phyloP scores from a whole-genome alignment of 352 stramenopile genomes.

The Thraustochytrium sp. region DNA sequence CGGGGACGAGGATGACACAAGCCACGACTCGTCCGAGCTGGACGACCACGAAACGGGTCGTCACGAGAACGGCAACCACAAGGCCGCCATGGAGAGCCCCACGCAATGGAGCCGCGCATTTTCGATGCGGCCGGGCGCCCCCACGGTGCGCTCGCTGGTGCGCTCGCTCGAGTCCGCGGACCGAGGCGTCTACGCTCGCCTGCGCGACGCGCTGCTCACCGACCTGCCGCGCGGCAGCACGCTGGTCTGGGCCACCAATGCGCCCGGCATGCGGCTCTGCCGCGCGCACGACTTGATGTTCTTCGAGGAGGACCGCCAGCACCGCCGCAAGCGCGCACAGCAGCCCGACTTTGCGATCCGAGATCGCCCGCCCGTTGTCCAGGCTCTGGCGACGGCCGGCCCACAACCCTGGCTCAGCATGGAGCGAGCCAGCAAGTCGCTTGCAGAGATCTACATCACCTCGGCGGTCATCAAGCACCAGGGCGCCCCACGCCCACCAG shows the following conservation, averaged over 20 bases:
- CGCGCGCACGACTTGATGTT: neutral
- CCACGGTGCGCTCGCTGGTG: neutral
- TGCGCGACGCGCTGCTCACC: neutral
- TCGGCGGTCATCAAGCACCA: neutral
- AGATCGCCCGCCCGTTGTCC: neutral
- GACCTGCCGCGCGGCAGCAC: neutral
- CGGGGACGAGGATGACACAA: neutral
- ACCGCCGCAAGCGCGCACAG: no score
- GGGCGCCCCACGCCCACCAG: no score
- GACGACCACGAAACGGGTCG: neutral
- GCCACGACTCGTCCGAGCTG: no score
- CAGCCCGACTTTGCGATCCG: no score
- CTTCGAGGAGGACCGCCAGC: neutral
- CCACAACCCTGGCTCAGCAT: neutral
- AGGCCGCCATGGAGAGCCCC: no score
- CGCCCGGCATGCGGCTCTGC: neutral
- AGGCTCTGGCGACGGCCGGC: neutral
- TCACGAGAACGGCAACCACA: no score
- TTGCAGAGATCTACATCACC: neutral
- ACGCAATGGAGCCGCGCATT: no score
- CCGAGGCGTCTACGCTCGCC: neutral
- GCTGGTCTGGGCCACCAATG: neutral
- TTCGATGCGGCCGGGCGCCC: no score
- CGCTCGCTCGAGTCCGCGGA: neutral
- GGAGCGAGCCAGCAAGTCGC: neutral